Conservation (phyloP, 2,329 filamentous ascomycete species). For the Aspergillus costaricaensis region DNA sequence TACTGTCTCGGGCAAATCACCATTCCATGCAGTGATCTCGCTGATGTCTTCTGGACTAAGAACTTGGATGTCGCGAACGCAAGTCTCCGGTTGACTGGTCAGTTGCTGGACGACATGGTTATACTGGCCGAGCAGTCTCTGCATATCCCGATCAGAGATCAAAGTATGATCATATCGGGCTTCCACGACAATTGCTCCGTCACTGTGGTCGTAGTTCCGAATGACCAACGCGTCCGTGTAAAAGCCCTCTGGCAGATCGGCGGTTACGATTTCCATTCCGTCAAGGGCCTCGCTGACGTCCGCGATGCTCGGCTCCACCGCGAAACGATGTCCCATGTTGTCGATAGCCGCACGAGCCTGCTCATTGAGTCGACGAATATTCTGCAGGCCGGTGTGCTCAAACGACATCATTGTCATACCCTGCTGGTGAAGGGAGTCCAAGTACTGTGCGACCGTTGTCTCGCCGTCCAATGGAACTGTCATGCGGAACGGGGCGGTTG, state of each 20-base stretch:
- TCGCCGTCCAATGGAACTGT: not conserved
- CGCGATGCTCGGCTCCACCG: not conserved
- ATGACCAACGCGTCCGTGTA: not conserved
- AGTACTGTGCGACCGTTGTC: not conserved
- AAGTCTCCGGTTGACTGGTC: not conserved
- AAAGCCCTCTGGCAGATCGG: not conserved
- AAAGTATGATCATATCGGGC: not conserved
- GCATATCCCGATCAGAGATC: not conserved
- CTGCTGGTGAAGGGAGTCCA: not conserved
- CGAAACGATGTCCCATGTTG: not conserved
- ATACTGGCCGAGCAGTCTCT: not conserved
- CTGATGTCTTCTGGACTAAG: not conserved
- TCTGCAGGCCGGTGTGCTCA: not conserved
- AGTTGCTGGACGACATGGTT: not conserved
- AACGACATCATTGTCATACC: not conserved
- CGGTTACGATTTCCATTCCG: not conserved
- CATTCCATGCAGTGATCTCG: not conserved
- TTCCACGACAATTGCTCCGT: not conserved
- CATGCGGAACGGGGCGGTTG: slow-evolving; percentile 20
- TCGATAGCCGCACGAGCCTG: not conserved
- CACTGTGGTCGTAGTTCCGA: not conserved
- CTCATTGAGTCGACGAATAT: not conserved
- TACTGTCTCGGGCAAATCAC: not conserved
- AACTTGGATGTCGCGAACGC: not conserved
- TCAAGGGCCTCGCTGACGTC: not conserved